Evolutionary conservation across 768 basidiomycete genomes (phyloP).

Genomic region (Filobasidium floriforme): DNA sequence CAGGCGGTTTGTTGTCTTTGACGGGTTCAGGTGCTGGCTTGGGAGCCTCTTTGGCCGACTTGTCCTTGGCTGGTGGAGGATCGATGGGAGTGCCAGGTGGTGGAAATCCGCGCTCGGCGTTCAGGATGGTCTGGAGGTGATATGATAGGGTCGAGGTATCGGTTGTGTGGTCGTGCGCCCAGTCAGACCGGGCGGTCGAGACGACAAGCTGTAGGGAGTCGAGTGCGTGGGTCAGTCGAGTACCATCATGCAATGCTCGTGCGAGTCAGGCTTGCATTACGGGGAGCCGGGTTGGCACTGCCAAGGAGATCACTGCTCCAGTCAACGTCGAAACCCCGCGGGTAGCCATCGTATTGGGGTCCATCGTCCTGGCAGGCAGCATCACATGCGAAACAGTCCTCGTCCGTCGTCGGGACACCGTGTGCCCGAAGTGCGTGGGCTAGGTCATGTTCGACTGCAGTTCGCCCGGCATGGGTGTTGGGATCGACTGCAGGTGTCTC

Average conservation of each 20-base stretch:
- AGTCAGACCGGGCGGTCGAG: constrained; percentile 82
- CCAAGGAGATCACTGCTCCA: constrained; percentile 76
- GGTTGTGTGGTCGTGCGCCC: constrained; percentile 71
- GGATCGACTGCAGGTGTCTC: neutral
- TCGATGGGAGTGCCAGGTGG: constrained; percentile 18
- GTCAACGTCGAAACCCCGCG: constrained; percentile 67
- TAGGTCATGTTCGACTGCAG: constrained; percentile 17
- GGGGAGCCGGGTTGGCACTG: constrained; percentile 70
- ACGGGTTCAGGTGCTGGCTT: constrained; percentile 16
- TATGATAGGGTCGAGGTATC: constrained; percentile 63
- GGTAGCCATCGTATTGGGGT: constrained; percentile 50
- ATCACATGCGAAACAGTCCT: constrained; percentile 65
- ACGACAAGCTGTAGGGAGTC: constrained; percentile 61
- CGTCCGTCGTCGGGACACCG: constrained; percentile 59
- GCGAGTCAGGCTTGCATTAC: constrained; percentile 54
- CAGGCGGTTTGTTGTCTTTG: constrained; percentile 18
- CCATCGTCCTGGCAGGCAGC: constrained; percentile 65
- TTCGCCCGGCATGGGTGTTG: constrained; percentile 15
- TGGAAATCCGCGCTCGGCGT: constrained; percentile 3
- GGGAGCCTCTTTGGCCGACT: neutral
- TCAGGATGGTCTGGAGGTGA: constrained; percentile 44
- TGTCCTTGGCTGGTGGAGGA: constrained; percentile 14
- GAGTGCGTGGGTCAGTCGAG: neutral
- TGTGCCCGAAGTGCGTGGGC: constrained; percentile 52
- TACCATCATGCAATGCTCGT: neutral